Evolutionary conservation across 176 grass and related monocot genomes (phyloP), one percentile per base, ranked within the genome.

Genomic region (Paspalum vaginatum): DNA sequence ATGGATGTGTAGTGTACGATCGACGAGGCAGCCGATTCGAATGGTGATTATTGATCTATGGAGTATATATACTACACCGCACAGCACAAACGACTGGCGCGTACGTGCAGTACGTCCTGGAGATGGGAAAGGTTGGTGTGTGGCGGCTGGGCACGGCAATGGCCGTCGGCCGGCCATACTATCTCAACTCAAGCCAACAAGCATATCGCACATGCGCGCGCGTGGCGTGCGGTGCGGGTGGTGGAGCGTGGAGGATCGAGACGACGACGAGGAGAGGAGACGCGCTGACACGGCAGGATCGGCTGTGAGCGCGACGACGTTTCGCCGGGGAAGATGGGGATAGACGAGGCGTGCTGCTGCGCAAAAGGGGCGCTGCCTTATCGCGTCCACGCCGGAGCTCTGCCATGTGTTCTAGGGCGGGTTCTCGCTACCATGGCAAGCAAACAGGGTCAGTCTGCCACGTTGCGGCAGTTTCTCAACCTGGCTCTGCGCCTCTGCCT

Each of bases 131-230:
- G 61, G 9, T 60, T 9, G 18, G 52, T 7, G 4, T 47, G 49
- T 68, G 40, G 72, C 72, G 81, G 57, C 61, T 11, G 81, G 15
- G 71, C 62, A 15, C 57, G 42, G 80, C 80, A 73, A 74, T 18
- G 2, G 5, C 2, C 26, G 11, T 9, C 18, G 20, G 16, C 47
- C 12, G n/a, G 57, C 22, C 67, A 71, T 46, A 32, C 3, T 32
- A 32, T 32, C 32, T 32, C 32, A 32, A 32, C 21, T 26, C 42
- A 11, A 41, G 47, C 32, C 8, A 48, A 9, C 43, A 8, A 27
- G 32, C 32, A 32, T 32, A 32, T 21, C 8, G 74, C 74, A 79
- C 75, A 54, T 72, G 83, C 83, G 14, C 70, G 21, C 57, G 83
- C 83, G 14, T 65, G 47, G 9, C 67, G 70, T 78, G 83, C 75